A percentile compares a stretch with the other conserved stretches of the same genome.
Evolutionary conservation across 495 filamentous ascomycete genomes (phyloP).

Genomic region (Penicillium pancosmium): DNA sequence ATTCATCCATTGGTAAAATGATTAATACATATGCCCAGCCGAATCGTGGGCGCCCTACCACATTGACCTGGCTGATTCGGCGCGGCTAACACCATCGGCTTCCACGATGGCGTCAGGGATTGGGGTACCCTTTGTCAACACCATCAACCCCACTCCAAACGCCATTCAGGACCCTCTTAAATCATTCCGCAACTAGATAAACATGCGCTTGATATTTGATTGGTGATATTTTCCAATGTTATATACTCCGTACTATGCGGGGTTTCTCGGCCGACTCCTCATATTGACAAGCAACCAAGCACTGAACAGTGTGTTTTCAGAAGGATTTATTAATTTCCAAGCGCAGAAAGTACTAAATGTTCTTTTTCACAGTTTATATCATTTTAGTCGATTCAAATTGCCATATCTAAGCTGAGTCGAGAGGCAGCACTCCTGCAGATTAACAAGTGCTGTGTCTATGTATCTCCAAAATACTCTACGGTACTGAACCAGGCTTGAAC

Average conservation of each 20-base stretch:
- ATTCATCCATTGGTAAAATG: neutral
- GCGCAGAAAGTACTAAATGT: no score
- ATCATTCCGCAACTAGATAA: neutral
- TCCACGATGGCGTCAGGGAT: slow-evolving; percentile 25
- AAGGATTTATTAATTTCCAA: no score
- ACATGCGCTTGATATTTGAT: neutral
- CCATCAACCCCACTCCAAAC: slow-evolving; percentile 29
- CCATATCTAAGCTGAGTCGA: no score
- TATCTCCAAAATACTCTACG: no score
- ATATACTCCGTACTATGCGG: neutral
- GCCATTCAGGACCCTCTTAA: slow-evolving; percentile 20
- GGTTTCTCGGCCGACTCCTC: slow-evolving; percentile 7
- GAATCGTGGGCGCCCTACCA: neutral
- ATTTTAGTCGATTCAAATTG: no score
- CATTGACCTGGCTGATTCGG: slow-evolving; percentile 17
- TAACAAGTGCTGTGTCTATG: no score
- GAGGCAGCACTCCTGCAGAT: no score
- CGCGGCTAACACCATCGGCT: slow-evolving; percentile 24
- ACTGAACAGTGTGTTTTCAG: neutral
- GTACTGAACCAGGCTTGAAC: no score
- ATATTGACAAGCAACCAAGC: neutral
- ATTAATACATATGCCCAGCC: neutral
- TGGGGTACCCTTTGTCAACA: slow-evolving; percentile 16
- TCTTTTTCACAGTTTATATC: no score
- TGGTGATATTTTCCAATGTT: neutral